Conservation (phyloP, 23 red algal species). For the Chondrus crispus region DNA sequence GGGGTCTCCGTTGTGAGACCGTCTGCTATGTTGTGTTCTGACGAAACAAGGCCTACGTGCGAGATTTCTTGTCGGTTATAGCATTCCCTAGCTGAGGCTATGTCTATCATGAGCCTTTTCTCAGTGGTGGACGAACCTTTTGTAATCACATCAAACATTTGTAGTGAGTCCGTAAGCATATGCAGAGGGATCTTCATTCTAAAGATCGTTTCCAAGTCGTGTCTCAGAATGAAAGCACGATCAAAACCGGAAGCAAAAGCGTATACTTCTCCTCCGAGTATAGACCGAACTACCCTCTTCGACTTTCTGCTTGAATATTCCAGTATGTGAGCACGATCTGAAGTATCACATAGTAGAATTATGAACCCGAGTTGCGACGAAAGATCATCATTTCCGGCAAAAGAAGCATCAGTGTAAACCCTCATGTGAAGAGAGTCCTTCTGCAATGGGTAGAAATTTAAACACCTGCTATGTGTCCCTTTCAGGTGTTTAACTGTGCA, state of each 20-base stretch:
- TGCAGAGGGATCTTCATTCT: background rate
- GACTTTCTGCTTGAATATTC: background rate
- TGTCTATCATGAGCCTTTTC: constrained; percentile 13
- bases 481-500: background rate
- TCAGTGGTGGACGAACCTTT: background rate
- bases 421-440: background rate
- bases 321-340: background rate
- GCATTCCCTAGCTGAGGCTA: background rate
- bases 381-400: background rate
- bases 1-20: background rate
- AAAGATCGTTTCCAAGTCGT: background rate
- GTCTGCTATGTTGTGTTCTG: background rate
- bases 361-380: constrained; percentile 4
- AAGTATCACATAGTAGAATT: background rate
- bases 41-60: background rate
- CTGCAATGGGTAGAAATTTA: background rate
- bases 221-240: background rate
- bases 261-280: background rate
- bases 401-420: background rate
- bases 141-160: background rate
- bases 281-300: background rate
- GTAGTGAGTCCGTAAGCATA: background rate
- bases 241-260: background rate
- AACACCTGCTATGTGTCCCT: background rate
- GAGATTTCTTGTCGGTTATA: background rate